Evolutionary conservation across 208 protist species (phyloP).

Genomic region (Spongospora subterranea): DNA sequence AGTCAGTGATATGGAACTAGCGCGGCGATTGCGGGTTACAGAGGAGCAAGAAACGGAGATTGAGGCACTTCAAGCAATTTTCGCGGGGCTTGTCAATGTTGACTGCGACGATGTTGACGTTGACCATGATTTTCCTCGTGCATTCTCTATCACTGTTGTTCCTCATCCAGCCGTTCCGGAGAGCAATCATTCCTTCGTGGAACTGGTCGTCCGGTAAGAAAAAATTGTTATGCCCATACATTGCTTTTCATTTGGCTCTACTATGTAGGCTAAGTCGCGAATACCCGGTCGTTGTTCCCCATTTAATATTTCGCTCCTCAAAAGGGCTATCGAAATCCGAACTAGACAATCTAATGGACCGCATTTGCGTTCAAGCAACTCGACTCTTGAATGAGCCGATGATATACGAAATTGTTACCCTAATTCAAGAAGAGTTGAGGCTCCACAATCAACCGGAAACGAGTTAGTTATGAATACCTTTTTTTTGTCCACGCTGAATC

Average conservation of each 20-base stretch:
- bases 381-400: not conserved
- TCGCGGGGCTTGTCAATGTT: not conserved
- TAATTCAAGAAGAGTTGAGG: slow-evolving; percentile 35
- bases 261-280: not conserved
- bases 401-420: slow-evolving; percentile 36
- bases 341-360: not conserved
- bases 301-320: slow-evolving; percentile 15
- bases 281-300: not conserved
- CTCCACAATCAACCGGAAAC: slow-evolving; percentile 3
- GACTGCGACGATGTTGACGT: slow-evolving; percentile 6
- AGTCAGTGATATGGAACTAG: not conserved
- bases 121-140: slow-evolving; percentile 30
- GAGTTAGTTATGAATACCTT: not conserved
- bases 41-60: slow-evolving; percentile 56
- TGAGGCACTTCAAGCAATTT: slow-evolving; percentile 37
- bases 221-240: not conserved
- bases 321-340: slow-evolving; percentile 43
- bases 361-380: not conserved
- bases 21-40: not conserved
- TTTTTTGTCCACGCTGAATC: not conserved
- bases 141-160: slow-evolving; percentile 53
- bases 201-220: not conserved
- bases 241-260: not conserved
- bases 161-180: slow-evolving; percentile 28
- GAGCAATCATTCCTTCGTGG: slow-evolving; percentile 38